Evolutionary conservation across 208 protist genomes (phyloP), one percentile per base, ranked within the genome.

Genomic region (Spironucleus salmonicida): DNA sequence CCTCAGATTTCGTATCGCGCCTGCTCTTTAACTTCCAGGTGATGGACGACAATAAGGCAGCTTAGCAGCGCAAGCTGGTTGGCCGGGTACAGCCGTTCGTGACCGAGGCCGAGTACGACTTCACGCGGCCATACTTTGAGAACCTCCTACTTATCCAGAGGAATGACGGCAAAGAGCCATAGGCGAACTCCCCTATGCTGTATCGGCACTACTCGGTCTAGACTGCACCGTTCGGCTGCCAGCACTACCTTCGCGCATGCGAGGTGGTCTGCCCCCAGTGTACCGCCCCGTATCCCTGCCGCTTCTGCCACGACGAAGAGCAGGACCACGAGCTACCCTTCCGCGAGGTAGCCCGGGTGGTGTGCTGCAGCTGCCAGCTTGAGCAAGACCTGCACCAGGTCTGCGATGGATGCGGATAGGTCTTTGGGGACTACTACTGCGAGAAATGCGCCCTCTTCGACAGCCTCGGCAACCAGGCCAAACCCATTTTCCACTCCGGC

Each of bases 221-320:
- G n/a, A n/a, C n/a, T n/a, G n/a, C n/a, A n/a, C n/a, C n/a, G n/a
- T n/a, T 53, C 27, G 64, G 64, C 7, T 71, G 64, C 40, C 4
- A 49, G 19, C 64, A 71, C 40, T 71, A 71, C 38, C 34, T 15
- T 26, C 4, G 26, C 7, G 38, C 13, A 9, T 11, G 19, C 19
- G 4, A 15, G 11, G 11, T 42, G 15, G 38, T 71, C 9, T 71
- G 64, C 64, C 7, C 7, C 2, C 13, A 45, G n/a, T 71, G 64
- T n/a, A 49, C 13, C 38, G 45, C 13, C 7, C 32, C 11, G 11
- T 71, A 57, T n/a, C 38, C 64, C 2, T 71, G 64, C 40, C 4
- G 64, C 7, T 32, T 71, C 64, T 71, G 64, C 38, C 64, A 71
- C 38, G 38, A 71, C 64, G 64, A 71, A 9, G 59, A 62, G 4